These are phyloP conservation scores for Aureobasidium subglaciale DNA, from an alignment of 2,329 filamentous ascomycete genomes.

Conservation along the genomic window DNA sequence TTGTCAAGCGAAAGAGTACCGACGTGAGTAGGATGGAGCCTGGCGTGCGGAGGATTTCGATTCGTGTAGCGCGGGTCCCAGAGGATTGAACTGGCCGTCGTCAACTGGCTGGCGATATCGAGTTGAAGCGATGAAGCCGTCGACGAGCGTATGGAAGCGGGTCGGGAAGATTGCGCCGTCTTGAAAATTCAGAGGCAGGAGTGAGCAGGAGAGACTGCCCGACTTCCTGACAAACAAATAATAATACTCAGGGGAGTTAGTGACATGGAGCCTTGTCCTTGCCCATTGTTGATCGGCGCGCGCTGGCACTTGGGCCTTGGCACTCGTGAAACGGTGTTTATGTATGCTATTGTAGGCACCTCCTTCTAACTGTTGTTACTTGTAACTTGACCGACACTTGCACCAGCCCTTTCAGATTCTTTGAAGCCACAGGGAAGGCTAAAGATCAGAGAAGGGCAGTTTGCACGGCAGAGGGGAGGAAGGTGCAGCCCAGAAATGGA, in stretches of 20 bases:
- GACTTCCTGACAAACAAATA: constrained; percentile 11
- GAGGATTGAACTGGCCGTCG: constrained; percentile 43
- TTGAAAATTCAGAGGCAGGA: constrained; percentile 14
- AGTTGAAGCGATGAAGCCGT: constrained; percentile 25
- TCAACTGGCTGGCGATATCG: constrained; percentile 40
- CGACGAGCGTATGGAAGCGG: constrained; percentile 20
- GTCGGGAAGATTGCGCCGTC: constrained; percentile 18
- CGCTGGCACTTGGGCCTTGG: constrained; percentile 12
- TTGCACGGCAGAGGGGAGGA: neutral
- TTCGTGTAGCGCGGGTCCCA: constrained; percentile 43
- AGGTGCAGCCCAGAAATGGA: neutral
- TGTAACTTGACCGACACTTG: neutral
- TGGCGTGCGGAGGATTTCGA: constrained; percentile 38
- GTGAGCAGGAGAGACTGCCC: constrained; percentile 10
- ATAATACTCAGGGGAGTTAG: neutral
- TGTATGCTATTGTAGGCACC: neutral
- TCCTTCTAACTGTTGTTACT: neutral
- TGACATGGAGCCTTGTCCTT: neutral
- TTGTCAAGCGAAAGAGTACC: constrained; percentile 40
- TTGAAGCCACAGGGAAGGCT: too few relatives aligned
- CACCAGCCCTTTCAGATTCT: neutral
- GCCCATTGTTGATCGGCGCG: neutral
- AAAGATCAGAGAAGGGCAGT: neutral
- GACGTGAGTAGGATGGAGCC: constrained; percentile 42
- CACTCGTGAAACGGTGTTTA: constrained; percentile 8